These are phyloP conservation scores for Ilex asprella DNA, from an alignment of 257 asterid species.

Conservation along the genomic window DNA sequence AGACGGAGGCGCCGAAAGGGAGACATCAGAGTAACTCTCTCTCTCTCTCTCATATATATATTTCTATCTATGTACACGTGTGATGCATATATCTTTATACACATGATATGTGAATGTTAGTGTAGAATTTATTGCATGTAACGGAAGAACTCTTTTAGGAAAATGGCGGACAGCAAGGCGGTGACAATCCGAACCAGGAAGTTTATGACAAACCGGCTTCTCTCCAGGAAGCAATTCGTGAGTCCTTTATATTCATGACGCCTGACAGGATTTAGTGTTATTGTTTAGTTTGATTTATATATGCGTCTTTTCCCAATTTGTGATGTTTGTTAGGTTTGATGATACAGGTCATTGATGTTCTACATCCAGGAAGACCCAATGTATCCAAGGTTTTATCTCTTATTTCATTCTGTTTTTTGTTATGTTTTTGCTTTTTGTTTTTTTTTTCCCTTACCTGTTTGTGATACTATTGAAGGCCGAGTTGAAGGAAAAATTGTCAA, in stretches of 20 bases:
- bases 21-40: too few species aligned
- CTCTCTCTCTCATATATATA: too few species aligned
- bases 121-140: too few species aligned
- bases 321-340: neutral
- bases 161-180: constrained; percentile 83
- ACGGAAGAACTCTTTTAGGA: constrained; percentile 7
- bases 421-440: neutral
- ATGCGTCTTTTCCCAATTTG: neutral
- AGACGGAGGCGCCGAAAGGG: too few species aligned
- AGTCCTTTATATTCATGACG: neutral
- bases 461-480: constrained; percentile 41
- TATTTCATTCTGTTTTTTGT: neutral
- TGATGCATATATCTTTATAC: too few species aligned
- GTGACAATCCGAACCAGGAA: constrained; percentile 84
- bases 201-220: constrained; percentile 88
- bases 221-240: constrained; percentile 83
- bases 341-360: constrained; percentile 64
- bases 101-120: too few species aligned
- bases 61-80: too few species aligned
- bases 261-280: neutral
- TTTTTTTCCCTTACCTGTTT: neutral
- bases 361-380: constrained; percentile 90
- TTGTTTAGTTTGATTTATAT: neutral
- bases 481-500: constrained; percentile 68
- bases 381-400: constrained; percentile 62